These are phyloP conservation scores for Diddensiella transvaalensis DNA, from an alignment of 805 yeast species.

Conservation along the genomic window DNA sequence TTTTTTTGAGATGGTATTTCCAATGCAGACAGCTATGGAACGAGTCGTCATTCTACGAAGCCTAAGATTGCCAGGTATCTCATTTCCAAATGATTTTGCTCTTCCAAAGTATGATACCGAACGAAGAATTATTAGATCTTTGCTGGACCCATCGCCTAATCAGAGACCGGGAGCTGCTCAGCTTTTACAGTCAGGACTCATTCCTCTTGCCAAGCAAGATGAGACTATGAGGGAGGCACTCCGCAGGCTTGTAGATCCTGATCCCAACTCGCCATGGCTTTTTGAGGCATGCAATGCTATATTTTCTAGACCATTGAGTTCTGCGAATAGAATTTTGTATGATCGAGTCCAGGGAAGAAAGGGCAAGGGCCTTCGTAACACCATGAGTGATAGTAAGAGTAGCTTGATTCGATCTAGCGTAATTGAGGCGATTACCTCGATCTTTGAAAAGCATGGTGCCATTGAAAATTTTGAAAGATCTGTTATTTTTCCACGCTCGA, in stretches of 20 bases:
- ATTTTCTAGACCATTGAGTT: slow-evolving; percentile 78
- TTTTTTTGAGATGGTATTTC: slow-evolving; percentile 90
- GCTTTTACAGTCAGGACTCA: slow-evolving; percentile 71
- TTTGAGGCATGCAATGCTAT: slow-evolving; percentile 84
- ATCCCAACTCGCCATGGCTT: slow-evolving; percentile 92
- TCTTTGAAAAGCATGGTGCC: slow-evolving; percentile 84
- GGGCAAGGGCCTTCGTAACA: slow-evolving; percentile 18
- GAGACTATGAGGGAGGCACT: slow-evolving; percentile 85
- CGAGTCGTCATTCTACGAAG: slow-evolving; percentile 68
- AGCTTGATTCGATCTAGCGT: slow-evolving; percentile 55
- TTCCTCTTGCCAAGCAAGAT: slow-evolving; percentile 89
- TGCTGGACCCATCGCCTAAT: slow-evolving; percentile 76
- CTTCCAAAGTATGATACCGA: slow-evolving; percentile 52
- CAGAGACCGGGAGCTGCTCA: slow-evolving; percentile 77
- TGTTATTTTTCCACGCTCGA: slow-evolving; percentile 74
- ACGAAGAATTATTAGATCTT: slow-evolving; percentile 57
- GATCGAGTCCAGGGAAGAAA: slow-evolving; percentile 40
- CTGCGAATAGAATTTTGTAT: slow-evolving; percentile 80
- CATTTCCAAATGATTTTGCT: slow-evolving; percentile 67
- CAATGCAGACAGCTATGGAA: slow-evolving; percentile 90
- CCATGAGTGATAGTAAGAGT: slow-evolving; percentile 15
- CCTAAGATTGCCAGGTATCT: slow-evolving; percentile 55
- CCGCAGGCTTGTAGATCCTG: slow-evolving; percentile 78
- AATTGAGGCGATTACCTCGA: slow-evolving; percentile 52
- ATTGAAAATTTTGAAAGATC: slow-evolving; percentile 67